These are phyloP conservation scores for Fusarium citri DNA, from an alignment of 2,329 filamentous ascomycete species.

Conservation along the genomic window DNA sequence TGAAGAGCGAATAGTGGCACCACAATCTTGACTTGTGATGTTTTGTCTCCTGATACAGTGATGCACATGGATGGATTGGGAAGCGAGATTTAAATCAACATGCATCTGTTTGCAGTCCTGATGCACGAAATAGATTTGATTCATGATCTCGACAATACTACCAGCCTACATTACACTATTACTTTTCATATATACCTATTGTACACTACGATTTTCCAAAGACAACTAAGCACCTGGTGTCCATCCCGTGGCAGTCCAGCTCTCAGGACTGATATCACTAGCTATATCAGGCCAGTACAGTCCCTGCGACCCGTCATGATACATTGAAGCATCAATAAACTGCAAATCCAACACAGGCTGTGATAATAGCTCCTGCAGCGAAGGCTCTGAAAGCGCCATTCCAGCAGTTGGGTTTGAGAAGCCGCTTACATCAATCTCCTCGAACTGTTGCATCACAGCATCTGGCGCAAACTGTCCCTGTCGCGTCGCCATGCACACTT, in stretches of 20 bases:
- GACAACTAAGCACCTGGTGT: not conserved
- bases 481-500: conserved; percentile 42
- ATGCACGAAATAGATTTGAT: not conserved
- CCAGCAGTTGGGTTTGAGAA: conserved; percentile 47
- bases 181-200: not conserved
- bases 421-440: conserved; percentile 31
- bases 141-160: not conserved
- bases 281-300: conserved; percentile 44
- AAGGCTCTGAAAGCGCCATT: conserved; percentile 52
- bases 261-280: conserved; percentile 35
- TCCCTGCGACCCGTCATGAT: conserved; percentile 41
- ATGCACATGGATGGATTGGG: not conserved
- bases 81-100: not conserved
- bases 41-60: conserved; percentile 11
- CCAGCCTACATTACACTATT: not conserved
- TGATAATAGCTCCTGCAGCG: conserved; percentile 50
- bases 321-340: conserved; percentile 50
- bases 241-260: conserved; percentile 39
- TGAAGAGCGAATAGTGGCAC: not conserved
- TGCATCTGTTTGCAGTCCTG: not conserved
- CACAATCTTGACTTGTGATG: conserved; percentile 1
- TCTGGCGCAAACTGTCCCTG: conserved; percentile 31
- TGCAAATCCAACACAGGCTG: conserved; percentile 51
- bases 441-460: conserved; percentile 25
- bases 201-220: rapidly evolving